Evolutionary conservation across 352 stramenopile species (phyloP).

Genomic region (Pilasporangium apinafurcum): DNA sequence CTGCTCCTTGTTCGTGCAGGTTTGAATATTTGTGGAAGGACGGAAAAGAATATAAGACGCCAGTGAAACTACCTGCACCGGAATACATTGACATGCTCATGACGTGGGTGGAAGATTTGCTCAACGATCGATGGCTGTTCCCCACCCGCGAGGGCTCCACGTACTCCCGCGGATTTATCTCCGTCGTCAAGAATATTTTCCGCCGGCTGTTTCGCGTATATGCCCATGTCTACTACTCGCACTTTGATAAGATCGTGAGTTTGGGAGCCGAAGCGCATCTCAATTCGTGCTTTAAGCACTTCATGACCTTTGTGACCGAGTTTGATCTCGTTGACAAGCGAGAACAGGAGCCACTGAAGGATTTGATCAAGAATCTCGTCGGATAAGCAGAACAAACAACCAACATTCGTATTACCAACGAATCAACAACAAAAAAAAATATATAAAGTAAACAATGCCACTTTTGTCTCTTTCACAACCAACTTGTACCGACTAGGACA

Average conservation of each 20-base stretch:
- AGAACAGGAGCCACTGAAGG: slow-evolving; percentile 92
- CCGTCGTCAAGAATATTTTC: slow-evolving; percentile 92
- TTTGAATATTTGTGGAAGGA: slow-evolving; percentile 91
- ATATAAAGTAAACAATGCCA: neutral
- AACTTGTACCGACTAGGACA: slow-evolving; percentile 20
- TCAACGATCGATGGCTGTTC: slow-evolving; percentile 79
- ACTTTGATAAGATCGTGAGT: slow-evolving; percentile 93
- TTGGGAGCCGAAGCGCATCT: slow-evolving; percentile 94
- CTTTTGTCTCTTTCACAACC: neutral
- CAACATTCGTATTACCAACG: neutral
- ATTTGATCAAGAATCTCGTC: slow-evolving; percentile 91
- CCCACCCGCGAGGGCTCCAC: slow-evolving; percentile 47
- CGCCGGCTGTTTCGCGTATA: slow-evolving; percentile 95
- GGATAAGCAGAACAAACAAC: slow-evolving; percentile 13
- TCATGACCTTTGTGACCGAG: slow-evolving; percentile 95
- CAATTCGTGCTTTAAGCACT: slow-evolving; percentile 98
- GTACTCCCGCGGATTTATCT: slow-evolving; percentile 83
- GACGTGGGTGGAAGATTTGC: slow-evolving; percentile 86
- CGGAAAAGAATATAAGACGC: slow-evolving; percentile 61
- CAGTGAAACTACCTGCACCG: slow-evolving; percentile 61
- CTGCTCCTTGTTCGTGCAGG: slow-evolving; percentile 9
- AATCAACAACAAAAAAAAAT: neutral
- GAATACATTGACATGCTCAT: slow-evolving; percentile 93
- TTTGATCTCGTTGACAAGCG: slow-evolving; percentile 92
- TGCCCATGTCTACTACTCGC: slow-evolving; percentile 95